These are phyloP conservation scores for Akanthomyces lecanii DNA, from an alignment of 2,329 filamentous ascomycete species.

Conservation along the genomic window DNA sequence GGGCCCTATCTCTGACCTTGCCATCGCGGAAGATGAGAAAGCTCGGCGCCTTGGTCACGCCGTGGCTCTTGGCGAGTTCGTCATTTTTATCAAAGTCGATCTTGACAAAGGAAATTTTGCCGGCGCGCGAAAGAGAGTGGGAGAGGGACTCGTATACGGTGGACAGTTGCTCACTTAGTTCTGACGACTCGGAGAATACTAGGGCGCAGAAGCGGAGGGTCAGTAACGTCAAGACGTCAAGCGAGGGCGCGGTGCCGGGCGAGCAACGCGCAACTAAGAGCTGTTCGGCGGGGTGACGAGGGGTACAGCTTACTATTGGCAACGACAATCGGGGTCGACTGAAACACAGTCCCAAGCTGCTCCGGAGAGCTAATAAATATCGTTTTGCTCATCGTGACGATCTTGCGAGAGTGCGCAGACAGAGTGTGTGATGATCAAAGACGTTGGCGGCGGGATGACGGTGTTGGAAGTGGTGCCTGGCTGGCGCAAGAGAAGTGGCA, in stretches of 20 bases:
- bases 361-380: slow-evolving; percentile 42
- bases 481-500: neutral
- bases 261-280: slow-evolving; percentile 17
- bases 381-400: slow-evolving; percentile 22
- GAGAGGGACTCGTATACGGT: slow-evolving; percentile 79
- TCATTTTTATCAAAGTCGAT: slow-evolving; percentile 76
- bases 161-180: slow-evolving; percentile 77
- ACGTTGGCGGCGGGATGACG: slow-evolving; percentile 10
- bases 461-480: slow-evolving; percentile 4
- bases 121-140: slow-evolving; percentile 62
- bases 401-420: neutral
- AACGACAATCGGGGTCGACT: slow-evolving; percentile 73
- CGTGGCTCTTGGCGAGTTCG: slow-evolving; percentile 69
- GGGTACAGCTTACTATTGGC: slow-evolving; percentile 69
- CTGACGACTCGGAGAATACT: slow-evolving; percentile 90
- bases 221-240: neutral
- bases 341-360: slow-evolving; percentile 66
- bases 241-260: neutral
- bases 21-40: slow-evolving; percentile 83
- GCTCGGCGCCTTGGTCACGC: slow-evolving; percentile 76
- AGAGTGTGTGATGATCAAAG: neutral
- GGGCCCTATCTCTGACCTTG: slow-evolving; percentile 61
- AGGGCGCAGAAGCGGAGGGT: slow-evolving; percentile 9
- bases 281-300: slow-evolving; percentile 17
- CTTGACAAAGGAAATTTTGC: slow-evolving; percentile 78